Evolutionary conservation across 2,329 filamentous ascomycete genomes (phyloP), one percentile per base, ranked within the genome.

Genomic region (Aspergillus glaucus): DNA sequence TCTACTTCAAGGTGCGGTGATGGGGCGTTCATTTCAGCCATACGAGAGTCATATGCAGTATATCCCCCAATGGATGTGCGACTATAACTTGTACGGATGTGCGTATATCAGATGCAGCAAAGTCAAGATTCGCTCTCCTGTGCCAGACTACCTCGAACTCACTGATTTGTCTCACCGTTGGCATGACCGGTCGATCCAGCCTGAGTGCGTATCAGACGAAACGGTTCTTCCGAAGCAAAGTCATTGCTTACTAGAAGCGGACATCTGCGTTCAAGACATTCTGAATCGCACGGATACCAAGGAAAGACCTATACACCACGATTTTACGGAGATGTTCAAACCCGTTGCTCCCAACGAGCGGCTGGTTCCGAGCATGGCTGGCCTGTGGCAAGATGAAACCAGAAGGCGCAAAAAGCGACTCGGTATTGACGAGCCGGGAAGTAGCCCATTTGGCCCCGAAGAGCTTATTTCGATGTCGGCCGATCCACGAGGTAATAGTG

Each of bases 61-160:
- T 65, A 73, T 96, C 7, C 77, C 93, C 8, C 94, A 98, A 69
- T 98, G 94, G 81, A 97, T 98, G 93, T 87, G 86, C 55, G 94
- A 98, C 67, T 98, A 94, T 75, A 98, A 96, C 64, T 75, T 98
- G 56, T 97, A 95, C 66, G 94, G 94, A 6, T 98, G 93, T 64
- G 85, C 83, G 48, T 94, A 92, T 60, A 82, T 97, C 55, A 81
- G 92, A 50, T 86, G 83, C 44, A 75, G 75, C 8, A 87, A 82
- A 54, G 81, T 84, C 1, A 77, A 72, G 24, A 96, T 95, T 62
- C 82, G 93, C 47, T 75, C 76, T 2, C 90, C 90, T 0, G 75
- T 96, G 2, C 91, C 91, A 0, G 73, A 79, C 7, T 82, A 81
- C 59, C 74, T 83, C n/a, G 78, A 85, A 19, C 72, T 82, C n/a